phyloP scores from a whole-genome alignment of 768 basidiomycete genomes.

The Suillus sp. region DNA sequence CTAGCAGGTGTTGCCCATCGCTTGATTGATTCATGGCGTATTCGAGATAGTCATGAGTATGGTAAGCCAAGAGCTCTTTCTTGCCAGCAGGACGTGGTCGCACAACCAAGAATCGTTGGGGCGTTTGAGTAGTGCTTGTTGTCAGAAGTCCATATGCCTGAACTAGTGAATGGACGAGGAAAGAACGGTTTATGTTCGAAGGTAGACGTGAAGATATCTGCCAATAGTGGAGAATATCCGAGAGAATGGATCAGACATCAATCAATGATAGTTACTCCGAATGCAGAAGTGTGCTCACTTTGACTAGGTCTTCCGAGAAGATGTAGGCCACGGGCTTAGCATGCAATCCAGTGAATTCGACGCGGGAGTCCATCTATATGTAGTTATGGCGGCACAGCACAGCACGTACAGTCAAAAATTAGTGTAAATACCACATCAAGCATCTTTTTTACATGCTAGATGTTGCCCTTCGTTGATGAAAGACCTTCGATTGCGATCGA shows the following conservation, averaged over 20 bases:
- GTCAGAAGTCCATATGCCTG: conserved; percentile 52
- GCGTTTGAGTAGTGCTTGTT: conserved; percentile 25
- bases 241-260: conserved; percentile 2
- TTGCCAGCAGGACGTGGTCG: conserved; percentile 55
- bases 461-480: background rate
- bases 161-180: conserved; percentile 66
- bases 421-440: background rate
- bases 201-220: conserved; percentile 61
- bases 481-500: background rate
- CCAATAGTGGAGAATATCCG: background rate
- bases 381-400: background rate
- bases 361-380: background rate
- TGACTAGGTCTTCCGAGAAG: conserved; percentile 59
- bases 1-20: conserved; percentile 26
- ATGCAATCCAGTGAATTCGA: background rate
- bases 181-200: conserved; percentile 66
- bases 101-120: conserved; percentile 44
- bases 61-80: conserved; percentile 66
- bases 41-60: conserved; percentile 72
- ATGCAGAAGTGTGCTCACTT: conserved; percentile 34
- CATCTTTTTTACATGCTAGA: background rate
- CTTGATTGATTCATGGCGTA: conserved; percentile 44
- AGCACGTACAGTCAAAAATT: background rate
- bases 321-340: conserved; percentile 47
- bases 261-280: background rate